A percentile compares a stretch with the other conserved stretches of the same genome.
phyloP scores from a whole-genome alignment of 768 basidiomycete species.

The Crassisporium funariophilum region DNA sequence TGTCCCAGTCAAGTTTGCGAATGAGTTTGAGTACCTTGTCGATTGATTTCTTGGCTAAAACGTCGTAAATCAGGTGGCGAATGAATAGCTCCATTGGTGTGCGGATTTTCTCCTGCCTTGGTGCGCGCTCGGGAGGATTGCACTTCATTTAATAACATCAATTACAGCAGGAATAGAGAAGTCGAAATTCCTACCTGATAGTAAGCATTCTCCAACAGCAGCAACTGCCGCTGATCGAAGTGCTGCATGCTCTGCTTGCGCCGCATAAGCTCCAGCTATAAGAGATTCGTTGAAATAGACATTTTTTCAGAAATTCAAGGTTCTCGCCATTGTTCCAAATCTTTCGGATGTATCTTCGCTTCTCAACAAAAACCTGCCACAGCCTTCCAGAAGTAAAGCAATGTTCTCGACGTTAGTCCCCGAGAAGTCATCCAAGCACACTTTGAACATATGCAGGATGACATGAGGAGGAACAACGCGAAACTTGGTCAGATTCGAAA shows the following conservation, averaged over 20 bases:
- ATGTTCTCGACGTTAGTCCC: slow-evolving; percentile 93
- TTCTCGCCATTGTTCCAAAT: slow-evolving; percentile 82
- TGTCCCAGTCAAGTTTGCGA: slow-evolving; percentile 97
- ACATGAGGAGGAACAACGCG: slow-evolving; percentile 86
- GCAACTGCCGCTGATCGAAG: slow-evolving; percentile 85
- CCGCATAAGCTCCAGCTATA: slow-evolving; percentile 88
- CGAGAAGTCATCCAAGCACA: slow-evolving; percentile 93
- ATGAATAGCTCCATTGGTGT: slow-evolving; percentile 91
- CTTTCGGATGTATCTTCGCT: slow-evolving; percentile 86
- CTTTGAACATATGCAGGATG: slow-evolving; percentile 95
- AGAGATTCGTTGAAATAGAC: background rate
- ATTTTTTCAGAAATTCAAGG: background rate
- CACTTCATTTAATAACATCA: slow-evolving; percentile 59
- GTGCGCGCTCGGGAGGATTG: slow-evolving; percentile 93
- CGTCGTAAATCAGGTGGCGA: slow-evolving; percentile 92
- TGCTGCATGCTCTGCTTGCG: slow-evolving; percentile 94
- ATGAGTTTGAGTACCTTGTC: slow-evolving; percentile 94
- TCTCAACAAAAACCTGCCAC: slow-evolving; percentile 88
- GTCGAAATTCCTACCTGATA: slow-evolving; percentile 68
- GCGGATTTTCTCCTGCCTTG: slow-evolving; percentile 82
- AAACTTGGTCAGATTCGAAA: slow-evolving; percentile 96
- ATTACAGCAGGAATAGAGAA: background rate
- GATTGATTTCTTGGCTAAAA: slow-evolving; percentile 89
- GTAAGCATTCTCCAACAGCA: slow-evolving; percentile 96
- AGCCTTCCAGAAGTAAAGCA: slow-evolving; percentile 88